Percentiles rank a stretch among this genome's conserved stretches.
Conservation (phyloP, 2,329 filamentous ascomycete genomes). For the Geosmithia putterillii region DNA sequence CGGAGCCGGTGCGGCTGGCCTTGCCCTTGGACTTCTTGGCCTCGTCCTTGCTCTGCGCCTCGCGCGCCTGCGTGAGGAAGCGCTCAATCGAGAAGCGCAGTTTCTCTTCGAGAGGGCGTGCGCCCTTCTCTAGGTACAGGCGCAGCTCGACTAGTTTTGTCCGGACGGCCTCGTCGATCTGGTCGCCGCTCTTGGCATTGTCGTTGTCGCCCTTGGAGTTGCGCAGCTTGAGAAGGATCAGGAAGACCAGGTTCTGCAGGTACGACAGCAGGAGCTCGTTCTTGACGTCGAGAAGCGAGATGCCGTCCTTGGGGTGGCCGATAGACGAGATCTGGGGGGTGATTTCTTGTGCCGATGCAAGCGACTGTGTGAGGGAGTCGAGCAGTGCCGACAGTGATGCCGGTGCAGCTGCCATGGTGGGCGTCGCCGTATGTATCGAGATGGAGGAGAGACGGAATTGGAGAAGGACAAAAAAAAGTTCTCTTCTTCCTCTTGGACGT, state of each 20-base stretch:
- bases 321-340: constrained; percentile 50
- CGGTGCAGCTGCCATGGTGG: constrained; percentile 21
- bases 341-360: constrained; percentile 53
- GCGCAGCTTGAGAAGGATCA: constrained; percentile 71
- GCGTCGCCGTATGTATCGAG: background rate
- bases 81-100: constrained; percentile 95
- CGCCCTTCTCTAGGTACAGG: constrained; percentile 87
- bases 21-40: constrained; percentile 14
- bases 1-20: constrained; percentile 10
- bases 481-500: background rate
- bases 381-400: constrained; percentile 36
- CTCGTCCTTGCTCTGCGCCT: constrained; percentile 41
- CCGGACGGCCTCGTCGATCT: constrained; percentile 55
- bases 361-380: constrained; percentile 43
- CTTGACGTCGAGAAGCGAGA: constrained; percentile 90
- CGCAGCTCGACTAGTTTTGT: constrained; percentile 83
- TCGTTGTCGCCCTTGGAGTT: constrained; percentile 25
- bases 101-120: constrained; percentile 78
- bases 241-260: constrained; percentile 82
- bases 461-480: background rate
- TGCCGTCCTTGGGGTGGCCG: constrained; percentile 68
- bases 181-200: constrained; percentile 18
- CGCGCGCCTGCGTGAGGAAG: constrained; percentile 76
- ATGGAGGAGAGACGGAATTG: background rate
- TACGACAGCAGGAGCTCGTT: constrained; percentile 97